phyloP scores from a whole-genome alignment of 2,329 filamentous ascomycete genomes.

The Xylariales sp. region DNA sequence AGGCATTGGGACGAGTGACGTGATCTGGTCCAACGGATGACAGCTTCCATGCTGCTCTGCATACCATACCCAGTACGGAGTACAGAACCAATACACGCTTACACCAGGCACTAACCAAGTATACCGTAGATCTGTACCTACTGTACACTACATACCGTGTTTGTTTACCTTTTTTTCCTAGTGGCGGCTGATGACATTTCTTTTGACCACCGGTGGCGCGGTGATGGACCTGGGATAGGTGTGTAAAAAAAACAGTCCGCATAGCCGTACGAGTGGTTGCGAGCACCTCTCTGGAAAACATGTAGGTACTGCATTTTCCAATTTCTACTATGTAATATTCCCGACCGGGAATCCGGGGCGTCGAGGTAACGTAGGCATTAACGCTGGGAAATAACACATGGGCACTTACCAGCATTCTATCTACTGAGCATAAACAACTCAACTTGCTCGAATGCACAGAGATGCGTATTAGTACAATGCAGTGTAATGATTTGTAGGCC shows the following conservation, averaged over 20 bases:
- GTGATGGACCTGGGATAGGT: neutral
- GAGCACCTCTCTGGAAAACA: neutral
- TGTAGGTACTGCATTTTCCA: too few species aligned
- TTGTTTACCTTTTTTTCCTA: conserved; percentile 22
- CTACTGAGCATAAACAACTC: too few species aligned
- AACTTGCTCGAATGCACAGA: too few species aligned
- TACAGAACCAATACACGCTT: too few species aligned
- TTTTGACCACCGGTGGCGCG: conserved; percentile 2
- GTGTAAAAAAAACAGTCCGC: conserved; percentile 1
- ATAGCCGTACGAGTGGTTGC: neutral
- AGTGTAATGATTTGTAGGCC: too few species aligned
- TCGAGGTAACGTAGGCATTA: too few species aligned
- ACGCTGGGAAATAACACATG: too few species aligned
- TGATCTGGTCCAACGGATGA: conserved; percentile 29
- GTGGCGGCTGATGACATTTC: conserved; percentile 33
- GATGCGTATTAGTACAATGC: too few species aligned
- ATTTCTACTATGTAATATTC: too few species aligned
- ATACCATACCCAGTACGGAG: too few species aligned
- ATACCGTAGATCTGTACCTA: neutral
- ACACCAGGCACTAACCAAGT: neutral
- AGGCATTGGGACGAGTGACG: conserved; percentile 27
- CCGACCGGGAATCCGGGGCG: too few species aligned
- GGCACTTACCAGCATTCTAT: too few species aligned
- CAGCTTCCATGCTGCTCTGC: neutral
- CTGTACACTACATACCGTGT: conserved; percentile 25